phyloP scores from a whole-genome alignment of 2,329 filamentous ascomycete species.

The Byssoonygena ceratinophila region DNA sequence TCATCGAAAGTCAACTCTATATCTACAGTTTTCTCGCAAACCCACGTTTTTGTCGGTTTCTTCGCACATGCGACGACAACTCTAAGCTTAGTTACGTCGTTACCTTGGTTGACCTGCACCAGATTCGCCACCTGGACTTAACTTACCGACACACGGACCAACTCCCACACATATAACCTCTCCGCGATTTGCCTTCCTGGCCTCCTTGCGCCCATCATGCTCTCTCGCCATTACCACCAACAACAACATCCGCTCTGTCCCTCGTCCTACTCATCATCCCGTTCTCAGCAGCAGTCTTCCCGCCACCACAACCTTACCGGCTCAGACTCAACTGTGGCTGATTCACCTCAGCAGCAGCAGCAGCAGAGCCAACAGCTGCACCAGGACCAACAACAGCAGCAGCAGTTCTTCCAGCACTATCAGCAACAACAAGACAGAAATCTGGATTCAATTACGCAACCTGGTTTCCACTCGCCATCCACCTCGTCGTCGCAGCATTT shows the following conservation, averaged over 20 bases:
- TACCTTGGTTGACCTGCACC: conserved; percentile 5
- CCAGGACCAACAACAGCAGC: not conserved
- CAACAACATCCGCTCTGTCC: not conserved
- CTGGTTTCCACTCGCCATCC: not conserved
- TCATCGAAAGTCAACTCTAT: not conserved
- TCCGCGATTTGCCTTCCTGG: conserved; percentile 1
- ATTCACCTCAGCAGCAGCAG: conserved; percentile 7
- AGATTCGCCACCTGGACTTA: conserved; percentile 1
- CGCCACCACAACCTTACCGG: conserved; percentile 4
- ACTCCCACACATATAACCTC: conserved; percentile 3
- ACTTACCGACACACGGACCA: not conserved
- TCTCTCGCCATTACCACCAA: conserved; percentile 1
- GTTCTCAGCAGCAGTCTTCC: not conserved
- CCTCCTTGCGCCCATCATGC: not conserved
- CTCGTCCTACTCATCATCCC: conserved; percentile 1
- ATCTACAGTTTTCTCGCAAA: not conserved
- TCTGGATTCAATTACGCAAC: not conserved
- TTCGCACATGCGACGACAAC: conserved; percentile 1
- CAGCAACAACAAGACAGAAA: conserved; percentile 3
- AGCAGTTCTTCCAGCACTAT: not conserved
- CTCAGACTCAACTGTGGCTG: conserved; percentile 6
- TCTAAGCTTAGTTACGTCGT: conserved; percentile 3
- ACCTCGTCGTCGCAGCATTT: conserved; percentile 2
- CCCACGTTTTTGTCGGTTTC: not conserved
- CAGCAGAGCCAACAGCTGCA: not conserved